Evolutionary conservation across 2,329 filamentous ascomycete species (phyloP).

Genomic region (Sporothrix humicola): DNA sequence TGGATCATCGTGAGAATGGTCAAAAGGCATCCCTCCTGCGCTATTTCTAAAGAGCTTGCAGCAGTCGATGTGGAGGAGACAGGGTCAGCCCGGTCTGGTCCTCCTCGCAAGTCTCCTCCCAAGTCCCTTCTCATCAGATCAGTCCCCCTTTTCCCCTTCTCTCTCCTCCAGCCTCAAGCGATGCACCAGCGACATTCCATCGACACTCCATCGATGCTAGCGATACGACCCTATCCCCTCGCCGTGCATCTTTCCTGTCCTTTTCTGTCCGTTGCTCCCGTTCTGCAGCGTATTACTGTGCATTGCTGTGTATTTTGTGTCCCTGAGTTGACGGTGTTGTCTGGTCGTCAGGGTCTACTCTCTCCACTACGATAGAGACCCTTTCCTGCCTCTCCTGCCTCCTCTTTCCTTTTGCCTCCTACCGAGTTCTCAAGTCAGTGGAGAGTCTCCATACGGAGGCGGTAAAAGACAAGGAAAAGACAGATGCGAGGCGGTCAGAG

Average conservation of each 20-base stretch:
- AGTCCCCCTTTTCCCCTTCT: no score
- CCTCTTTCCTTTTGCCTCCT: not conserved
- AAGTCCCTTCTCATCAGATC: no score
- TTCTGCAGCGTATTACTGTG: not conserved
- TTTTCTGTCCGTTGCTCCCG: not conserved
- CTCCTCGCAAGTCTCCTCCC: no score
- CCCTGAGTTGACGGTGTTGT: not conserved
- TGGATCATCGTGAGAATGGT: not conserved
- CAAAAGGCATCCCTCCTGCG: not conserved
- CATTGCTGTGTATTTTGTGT: conserved; percentile 13
- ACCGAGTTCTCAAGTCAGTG: conserved; percentile 17
- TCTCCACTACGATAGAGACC: no score
- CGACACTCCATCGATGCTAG: not conserved
- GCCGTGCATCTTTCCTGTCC: not conserved
- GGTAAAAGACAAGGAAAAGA: not conserved
- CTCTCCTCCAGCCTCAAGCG: no score
- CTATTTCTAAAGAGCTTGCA: conserved; percentile 28
- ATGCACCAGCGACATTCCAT: no score
- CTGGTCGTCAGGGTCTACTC: no score
- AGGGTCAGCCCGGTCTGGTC: not conserved
- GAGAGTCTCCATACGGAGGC: conserved; percentile 11
- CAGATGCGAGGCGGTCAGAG: conserved; percentile 20
- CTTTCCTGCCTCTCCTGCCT: not conserved
- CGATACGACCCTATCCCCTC: conserved; percentile 21
- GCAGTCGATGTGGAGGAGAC: conserved; percentile 25